Conservation (phyloP, 306 rosid species). For the Purshia tridentata region DNA sequence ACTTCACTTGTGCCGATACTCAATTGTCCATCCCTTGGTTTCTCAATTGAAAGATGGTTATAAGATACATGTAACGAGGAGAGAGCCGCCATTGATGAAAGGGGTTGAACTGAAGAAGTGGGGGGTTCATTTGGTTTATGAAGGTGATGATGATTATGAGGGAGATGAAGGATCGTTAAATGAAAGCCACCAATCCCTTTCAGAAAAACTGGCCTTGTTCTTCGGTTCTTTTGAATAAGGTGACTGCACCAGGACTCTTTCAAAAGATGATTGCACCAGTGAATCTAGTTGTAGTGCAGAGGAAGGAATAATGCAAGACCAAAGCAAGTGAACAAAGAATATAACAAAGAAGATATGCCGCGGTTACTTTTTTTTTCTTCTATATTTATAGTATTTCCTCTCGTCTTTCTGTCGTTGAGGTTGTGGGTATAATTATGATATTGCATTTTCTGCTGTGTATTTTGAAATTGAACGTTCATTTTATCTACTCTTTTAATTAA, state of each 20-base stretch:
- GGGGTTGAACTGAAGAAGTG: conserved; percentile 50
- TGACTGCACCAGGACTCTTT: not conserved
- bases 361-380: not conserved
- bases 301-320: conserved; percentile 5
- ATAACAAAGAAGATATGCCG: not conserved
- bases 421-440: no score
- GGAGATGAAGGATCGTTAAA: conserved; percentile 46
- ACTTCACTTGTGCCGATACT: conserved; percentile 47
- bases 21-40: conserved; percentile 29
- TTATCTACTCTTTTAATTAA: no score
- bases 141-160: conserved; percentile 67
- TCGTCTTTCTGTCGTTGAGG: conserved; percentile 16
- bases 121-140: conserved; percentile 47
- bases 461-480: no score
- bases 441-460: no score
- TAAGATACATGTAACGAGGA: conserved; percentile 31
- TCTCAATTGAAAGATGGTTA: conserved; percentile 38
- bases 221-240: conserved; percentile 28
- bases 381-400: not conserved
- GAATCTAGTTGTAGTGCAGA: conserved; percentile 1
- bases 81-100: conserved; percentile 34
- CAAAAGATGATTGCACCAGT: not conserved
- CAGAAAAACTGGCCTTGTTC: conserved; percentile 48
- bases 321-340: conserved; percentile 5
- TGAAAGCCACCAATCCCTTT: conserved; percentile 44